Evolutionary conservation across 257 asterid genomes (phyloP).

Genomic region (Lithospermum erythrorhizon): DNA sequence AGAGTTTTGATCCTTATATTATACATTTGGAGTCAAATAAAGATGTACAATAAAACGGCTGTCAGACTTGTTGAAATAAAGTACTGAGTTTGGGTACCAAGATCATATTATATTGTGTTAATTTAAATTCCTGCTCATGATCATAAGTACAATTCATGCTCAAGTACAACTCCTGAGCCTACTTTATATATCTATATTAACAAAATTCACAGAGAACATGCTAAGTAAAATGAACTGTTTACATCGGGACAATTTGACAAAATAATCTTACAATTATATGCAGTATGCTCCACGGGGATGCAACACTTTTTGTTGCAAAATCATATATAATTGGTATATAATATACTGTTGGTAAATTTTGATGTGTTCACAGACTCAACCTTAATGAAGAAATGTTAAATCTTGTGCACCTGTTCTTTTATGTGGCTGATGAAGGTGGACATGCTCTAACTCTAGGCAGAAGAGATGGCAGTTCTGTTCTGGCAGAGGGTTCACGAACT

Average conservation of each 20-base stretch:
- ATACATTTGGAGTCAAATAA: not conserved
- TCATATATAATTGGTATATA: not conserved
- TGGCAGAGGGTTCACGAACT: slow-evolving; percentile 59
- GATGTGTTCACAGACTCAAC: slow-evolving; percentile 21
- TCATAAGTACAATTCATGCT: not conserved
- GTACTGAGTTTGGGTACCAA: not conserved
- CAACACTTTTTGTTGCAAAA: not conserved
- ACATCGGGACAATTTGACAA: not conserved
- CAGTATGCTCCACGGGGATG: not conserved
- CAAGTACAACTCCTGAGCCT: not conserved
- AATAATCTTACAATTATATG: not conserved
- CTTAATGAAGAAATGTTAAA: slow-evolving; percentile 39
- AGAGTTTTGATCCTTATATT: not conserved
- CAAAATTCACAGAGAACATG: not conserved
- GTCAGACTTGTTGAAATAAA: not conserved
- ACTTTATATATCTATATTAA: not conserved
- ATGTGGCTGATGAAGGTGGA: slow-evolving; percentile 89
- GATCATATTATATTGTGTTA: not conserved
- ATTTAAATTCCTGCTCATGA: not conserved
- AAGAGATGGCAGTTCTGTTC: slow-evolving; percentile 33
- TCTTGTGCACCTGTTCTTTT: slow-evolving; percentile 71
- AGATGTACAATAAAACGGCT: not conserved
- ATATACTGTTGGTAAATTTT: not conserved
- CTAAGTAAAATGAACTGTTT: too few species aligned
- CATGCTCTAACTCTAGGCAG: slow-evolving; percentile 51